phyloP scores from a whole-genome alignment of 2,329 filamentous ascomycete genomes.

The Monilinia laxa region DNA sequence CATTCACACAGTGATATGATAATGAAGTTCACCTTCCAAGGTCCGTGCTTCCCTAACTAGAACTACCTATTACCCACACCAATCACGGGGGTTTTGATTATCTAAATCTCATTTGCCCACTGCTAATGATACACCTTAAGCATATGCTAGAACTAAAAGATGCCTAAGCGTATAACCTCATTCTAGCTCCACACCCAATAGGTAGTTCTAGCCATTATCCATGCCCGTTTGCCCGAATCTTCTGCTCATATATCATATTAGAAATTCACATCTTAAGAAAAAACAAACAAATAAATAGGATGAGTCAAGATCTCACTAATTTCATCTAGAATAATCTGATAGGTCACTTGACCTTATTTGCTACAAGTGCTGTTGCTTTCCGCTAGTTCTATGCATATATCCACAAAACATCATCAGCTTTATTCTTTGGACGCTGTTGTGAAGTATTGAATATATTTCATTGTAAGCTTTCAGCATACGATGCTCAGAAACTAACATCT shows the following conservation, averaged over 20 bases:
- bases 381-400: neutral
- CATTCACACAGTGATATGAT: neutral
- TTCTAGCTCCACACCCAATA: neutral
- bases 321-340: too few relatives aligned
- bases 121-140: neutral
- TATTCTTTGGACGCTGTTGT: neutral
- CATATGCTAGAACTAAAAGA: too few relatives aligned
- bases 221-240: too few relatives aligned
- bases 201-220: too few relatives aligned
- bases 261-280: too few relatives aligned
- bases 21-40: neutral
- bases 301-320: too few relatives aligned
- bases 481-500: neutral
- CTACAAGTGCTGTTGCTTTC: neutral
- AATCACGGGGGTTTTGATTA: neutral
- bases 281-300: too few relatives aligned
- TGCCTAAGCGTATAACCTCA: neutral
- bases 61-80: accelerated
- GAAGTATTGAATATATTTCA: neutral
- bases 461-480: neutral
- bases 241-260: too few relatives aligned
- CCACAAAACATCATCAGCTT: neutral
- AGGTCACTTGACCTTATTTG: neutral
- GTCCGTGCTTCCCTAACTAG: neutral
- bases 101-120: neutral